These are phyloP conservation scores for Collybia sordida DNA, from an alignment of 768 basidiomycete genomes.

Conservation along the genomic window DNA sequence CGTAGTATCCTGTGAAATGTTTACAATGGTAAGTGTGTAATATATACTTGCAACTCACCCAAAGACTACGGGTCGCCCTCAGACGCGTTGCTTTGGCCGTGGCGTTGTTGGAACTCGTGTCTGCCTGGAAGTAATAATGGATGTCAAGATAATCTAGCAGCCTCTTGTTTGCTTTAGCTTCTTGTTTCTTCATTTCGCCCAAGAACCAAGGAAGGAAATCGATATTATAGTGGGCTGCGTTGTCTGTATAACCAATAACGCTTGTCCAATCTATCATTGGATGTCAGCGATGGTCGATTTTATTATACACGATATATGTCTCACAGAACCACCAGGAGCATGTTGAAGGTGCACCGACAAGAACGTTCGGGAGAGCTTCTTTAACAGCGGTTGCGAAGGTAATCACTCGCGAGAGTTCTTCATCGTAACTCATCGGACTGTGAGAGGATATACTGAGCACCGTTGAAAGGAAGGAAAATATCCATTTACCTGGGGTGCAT, in stretches of 20 bases:
- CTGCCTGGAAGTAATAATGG: slow-evolving; percentile 54
- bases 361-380: slow-evolving; percentile 40
- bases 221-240: slow-evolving; percentile 47
- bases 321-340: slow-evolving; percentile 47
- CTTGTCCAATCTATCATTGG: slow-evolving; percentile 51
- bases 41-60: slow-evolving; percentile 29
- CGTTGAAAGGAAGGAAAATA: not conserved
- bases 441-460: not conserved
- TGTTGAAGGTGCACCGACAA: slow-evolving; percentile 47
- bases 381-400: slow-evolving; percentile 40
- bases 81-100: slow-evolving; percentile 50
- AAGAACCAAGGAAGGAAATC: slow-evolving; percentile 62
- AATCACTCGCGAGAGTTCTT: slow-evolving; percentile 47
- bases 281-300: not conserved
- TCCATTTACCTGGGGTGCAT: slow-evolving; percentile 48
- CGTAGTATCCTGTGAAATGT: slow-evolving; percentile 33
- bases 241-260: slow-evolving; percentile 44
- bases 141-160: slow-evolving; percentile 57
- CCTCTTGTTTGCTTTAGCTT: slow-evolving; percentile 33
- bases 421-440: slow-evolving; percentile 49
- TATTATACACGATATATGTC: slow-evolving; percentile 10
- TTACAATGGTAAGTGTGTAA: not conserved
- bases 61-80: slow-evolving; percentile 49
- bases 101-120: slow-evolving; percentile 52
- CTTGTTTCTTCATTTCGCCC: slow-evolving; percentile 41